phyloP scores from a whole-genome alignment of 345 rosid genomes.

The Camelina neglecta region DNA sequence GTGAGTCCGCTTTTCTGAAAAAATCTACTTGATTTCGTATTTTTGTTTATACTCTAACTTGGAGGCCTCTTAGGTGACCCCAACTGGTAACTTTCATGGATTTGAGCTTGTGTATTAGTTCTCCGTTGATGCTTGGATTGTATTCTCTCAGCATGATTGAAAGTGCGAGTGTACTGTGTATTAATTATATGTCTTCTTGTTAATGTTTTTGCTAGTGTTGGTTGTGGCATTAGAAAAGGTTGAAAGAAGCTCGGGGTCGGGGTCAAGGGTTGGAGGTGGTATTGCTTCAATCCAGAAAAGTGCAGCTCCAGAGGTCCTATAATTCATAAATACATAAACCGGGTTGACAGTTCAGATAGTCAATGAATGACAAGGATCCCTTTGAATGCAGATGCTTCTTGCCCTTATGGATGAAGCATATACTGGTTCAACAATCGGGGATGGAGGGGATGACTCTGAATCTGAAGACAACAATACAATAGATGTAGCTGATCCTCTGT shows the following conservation, averaged over 20 bases:
- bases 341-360: slow-evolving; percentile 27
- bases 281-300: slow-evolving; percentile 95
- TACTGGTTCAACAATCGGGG: slow-evolving; percentile 93
- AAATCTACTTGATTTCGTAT: background rate
- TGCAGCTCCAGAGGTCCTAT: slow-evolving; percentile 87
- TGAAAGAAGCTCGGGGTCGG: slow-evolving; percentile 70
- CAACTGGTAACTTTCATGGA: background rate
- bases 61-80: slow-evolving; percentile 5
- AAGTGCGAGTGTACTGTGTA: slow-evolving; percentile 10
- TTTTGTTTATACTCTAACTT: slow-evolving; percentile 3
- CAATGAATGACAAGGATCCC: slow-evolving; percentile 17
- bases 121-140: slow-evolving; percentile 5
- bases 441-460: slow-evolving; percentile 90
- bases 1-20: slow-evolving; percentile 51
- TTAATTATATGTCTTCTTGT: slow-evolving; percentile 21
- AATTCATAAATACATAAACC: slow-evolving; percentile 20
- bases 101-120: slow-evolving; percentile 23
- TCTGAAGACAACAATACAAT: slow-evolving; percentile 84
- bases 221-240: slow-evolving; percentile 92
- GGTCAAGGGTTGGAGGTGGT: slow-evolving; percentile 87
- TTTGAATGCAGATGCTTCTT: slow-evolving; percentile 78
- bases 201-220: slow-evolving; percentile 58
- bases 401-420: slow-evolving; percentile 99
- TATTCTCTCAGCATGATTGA: slow-evolving; percentile 10
- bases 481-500: slow-evolving; percentile 85